Base-by-base conservation (phyloP, 495 filamentous ascomycete genomes). In the Hypoxylon fragiforme region DNA sequence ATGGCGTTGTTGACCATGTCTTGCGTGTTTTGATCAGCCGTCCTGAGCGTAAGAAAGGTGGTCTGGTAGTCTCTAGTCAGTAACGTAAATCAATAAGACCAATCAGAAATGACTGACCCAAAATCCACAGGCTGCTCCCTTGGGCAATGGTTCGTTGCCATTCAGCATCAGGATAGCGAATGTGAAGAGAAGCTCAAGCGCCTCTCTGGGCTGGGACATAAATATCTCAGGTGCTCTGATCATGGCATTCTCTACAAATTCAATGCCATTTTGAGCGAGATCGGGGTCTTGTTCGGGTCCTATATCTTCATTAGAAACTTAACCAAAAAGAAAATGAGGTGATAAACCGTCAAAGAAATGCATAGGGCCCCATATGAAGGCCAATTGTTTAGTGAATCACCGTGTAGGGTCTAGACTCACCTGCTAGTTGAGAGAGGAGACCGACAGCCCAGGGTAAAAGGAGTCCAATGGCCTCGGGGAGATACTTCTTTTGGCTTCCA, bases 91-190 rank as follows among this genome's bases (percentile, higher is more conserved):
- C n/a, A n/a, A n/a, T n/a, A n/a, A n/a, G n/a, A n/a, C n/a, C n/a
- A n/a, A n/a, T n/a, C n/a, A n/a, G n/a, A n/a, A n/a, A n/a, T n/a
- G n/a, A 54, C 80, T 65, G 60, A 89, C 84, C 91, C 92, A 97
- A 60, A 97, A 92, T 19, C 84, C 78, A 20, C 85, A 82, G 0
- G 91, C 86, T 3, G 89, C 83, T 30, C 80, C 81, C 66, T 96
- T 92, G 1, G 91, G 88, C 24, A 97, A 76, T 0, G 87, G 81
- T 28, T 97, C 91, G 2, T 78, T 81, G 7, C 85, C 85, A 30
- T 80, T 74, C 14, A 98, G 70, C 28, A 88, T 82, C 53, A 85
- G 76, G 30, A 96, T 78, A 1, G 83, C 81, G 65, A 96, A 95
- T 21, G 86, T 71, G 63, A 96, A 84, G n/a, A 94, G 76, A 49